Conservation (phyloP, 2,329 filamentous ascomycete genomes). For the Exophiala oligosperma region DNA sequence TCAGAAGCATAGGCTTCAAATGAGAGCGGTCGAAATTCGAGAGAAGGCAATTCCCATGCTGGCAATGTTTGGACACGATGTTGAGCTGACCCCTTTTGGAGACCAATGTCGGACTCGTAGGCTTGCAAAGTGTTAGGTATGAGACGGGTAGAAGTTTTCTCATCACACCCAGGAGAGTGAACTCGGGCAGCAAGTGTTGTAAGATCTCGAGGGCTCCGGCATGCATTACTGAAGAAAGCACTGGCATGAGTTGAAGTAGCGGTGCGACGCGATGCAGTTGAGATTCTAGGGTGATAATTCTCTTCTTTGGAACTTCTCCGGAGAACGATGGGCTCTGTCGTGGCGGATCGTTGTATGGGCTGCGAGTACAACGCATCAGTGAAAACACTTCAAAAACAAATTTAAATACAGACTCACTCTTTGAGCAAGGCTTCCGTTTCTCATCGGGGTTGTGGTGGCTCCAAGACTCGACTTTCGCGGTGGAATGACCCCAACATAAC, state of each 20-base stretch:
- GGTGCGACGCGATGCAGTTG: conserved; percentile 22
- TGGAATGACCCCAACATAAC: conserved; percentile 19
- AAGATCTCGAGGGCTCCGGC: conserved; percentile 28
- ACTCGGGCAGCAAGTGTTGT: conserved; percentile 28
- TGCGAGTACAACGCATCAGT: conserved; percentile 7
- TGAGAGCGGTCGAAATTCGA: conserved; percentile 27
- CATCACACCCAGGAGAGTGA: conserved; percentile 24
- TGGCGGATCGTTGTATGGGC: background rate
- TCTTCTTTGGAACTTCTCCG: conserved; percentile 5
- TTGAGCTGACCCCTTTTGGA: background rate
- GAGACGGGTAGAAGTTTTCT: conserved; percentile 7
- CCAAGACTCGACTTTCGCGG: conserved; percentile 21
- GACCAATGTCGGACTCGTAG: background rate
- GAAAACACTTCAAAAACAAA: background rate
- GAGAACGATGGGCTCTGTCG: conserved; percentile 1
- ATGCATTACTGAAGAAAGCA: conserved; percentile 28
- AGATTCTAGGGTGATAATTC: conserved; percentile 16
- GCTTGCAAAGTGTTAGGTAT: conserved; percentile 14
- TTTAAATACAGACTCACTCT: conserved; percentile 5
- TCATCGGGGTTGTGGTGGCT: conserved; percentile 13
- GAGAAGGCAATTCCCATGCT: conserved; percentile 24
- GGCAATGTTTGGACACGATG: background rate
- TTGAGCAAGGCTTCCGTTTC: conserved; percentile 1
- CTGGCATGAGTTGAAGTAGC: conserved; percentile 17
- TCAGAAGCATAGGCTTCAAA: conserved; percentile 6